These are phyloP conservation scores for Colletotrichum theobromicola DNA, from an alignment of 2,329 filamentous ascomycete species.

Conservation along the genomic window DNA sequence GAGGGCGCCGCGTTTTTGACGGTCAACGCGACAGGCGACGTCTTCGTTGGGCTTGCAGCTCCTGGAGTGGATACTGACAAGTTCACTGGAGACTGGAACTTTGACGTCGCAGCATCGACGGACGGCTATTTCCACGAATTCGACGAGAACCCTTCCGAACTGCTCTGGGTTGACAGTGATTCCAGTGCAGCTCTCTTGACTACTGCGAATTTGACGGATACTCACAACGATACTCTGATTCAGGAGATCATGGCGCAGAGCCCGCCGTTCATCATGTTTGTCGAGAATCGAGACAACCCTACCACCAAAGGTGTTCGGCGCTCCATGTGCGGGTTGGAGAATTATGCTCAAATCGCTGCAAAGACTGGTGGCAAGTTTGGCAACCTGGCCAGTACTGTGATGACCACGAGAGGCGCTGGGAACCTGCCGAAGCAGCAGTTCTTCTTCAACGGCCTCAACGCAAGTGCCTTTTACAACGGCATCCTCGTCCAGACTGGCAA, in stretches of 20 bases:
- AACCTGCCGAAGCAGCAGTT: constrained; percentile 86
- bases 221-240: constrained; percentile 55
- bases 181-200: constrained; percentile 78
- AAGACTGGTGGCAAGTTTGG: constrained; percentile 56
- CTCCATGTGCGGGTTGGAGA: constrained; percentile 82
- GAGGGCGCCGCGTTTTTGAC: constrained; percentile 74
- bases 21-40: constrained; percentile 64
- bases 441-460: constrained; percentile 77
- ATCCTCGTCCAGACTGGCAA: constrained; percentile 70
- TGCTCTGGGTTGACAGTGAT: constrained; percentile 88
- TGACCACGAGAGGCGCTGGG: constrained; percentile 72
- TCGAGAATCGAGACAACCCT: constrained; percentile 63
- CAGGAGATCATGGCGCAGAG: constrained; percentile 56
- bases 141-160: constrained; percentile 55
- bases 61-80: constrained; percentile 63
- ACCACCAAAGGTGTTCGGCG: constrained; percentile 72
- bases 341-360: constrained; percentile 66
- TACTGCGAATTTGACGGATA: constrained; percentile 73
- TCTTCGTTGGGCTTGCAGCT: constrained; percentile 80
- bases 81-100: constrained; percentile 74
- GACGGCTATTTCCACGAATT: constrained; percentile 78
- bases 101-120: constrained; percentile 82
- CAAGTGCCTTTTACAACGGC: constrained; percentile 73
- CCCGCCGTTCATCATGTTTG: constrained; percentile 80
- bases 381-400: constrained; percentile 59